Evolutionary conservation across 2,329 filamentous ascomycete species (phyloP), one percentile per base, ranked within the genome.

Genomic region (Hypomyces rosellus): DNA sequence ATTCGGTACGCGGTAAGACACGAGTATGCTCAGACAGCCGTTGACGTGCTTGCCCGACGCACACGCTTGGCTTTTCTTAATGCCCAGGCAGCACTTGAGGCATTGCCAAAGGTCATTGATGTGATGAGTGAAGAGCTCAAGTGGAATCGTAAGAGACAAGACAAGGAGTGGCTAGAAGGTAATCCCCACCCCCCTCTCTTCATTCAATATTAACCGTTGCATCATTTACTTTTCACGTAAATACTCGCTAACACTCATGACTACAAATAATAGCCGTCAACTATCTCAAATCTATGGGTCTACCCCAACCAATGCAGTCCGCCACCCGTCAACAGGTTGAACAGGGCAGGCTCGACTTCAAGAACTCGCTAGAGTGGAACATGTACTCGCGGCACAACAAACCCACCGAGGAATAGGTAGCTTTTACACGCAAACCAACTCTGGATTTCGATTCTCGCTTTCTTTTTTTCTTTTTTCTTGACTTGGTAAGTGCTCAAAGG

Each of bases 11-110:
- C 89, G 20, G 83, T 95, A 38, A 77, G 84, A 46, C 85, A 95
- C 68, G 92, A 96, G 71, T 95, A 95, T 63, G 92, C 92, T 3
- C 88, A 95, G 68, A 95, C 89, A 3, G 89, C 89, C 1, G 85
- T 91, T 14, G 91, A 96, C 64, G 86, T 96, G 12, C 75, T 96
- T 43, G 91, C 90, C 3, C 81, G 92, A 52, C 79, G 91, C 54
- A 96, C 88, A 38, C 78, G 92, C 50, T 72, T 96, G 50, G 88
- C 90, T 8, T 97, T 96, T 73, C 72, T 96, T 58, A 96, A 96
- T 65, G 90, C 90, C 5, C 89, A 96, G 68, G 91, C 91, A 11
- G 86, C 90, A 1, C 80, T 96, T 9, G 89, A 96, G 70, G 85
- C 89, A 2, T 77, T 96, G 42, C 91, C 92, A 5, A 78, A 73